A percentile compares a stretch with the other conserved stretches of the same genome.
Evolutionary conservation across 2,329 filamentous ascomycete genomes (phyloP).

Genomic region (Pestalotiopsis sp.): DNA sequence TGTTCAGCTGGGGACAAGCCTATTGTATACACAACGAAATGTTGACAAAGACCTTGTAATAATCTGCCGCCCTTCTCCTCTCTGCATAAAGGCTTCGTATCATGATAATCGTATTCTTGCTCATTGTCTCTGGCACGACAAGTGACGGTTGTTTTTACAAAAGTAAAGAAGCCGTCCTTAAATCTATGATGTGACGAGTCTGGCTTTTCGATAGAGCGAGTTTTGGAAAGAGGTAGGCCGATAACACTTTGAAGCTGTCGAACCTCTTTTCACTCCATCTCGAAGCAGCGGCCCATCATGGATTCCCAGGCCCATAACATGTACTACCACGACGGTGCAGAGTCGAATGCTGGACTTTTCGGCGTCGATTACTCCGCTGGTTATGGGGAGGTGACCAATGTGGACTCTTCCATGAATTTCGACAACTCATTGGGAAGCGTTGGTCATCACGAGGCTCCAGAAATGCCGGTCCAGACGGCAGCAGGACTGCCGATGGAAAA

Average conservation of each 20-base stretch:
- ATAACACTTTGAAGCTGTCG: background rate
- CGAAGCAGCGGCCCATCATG: background rate
- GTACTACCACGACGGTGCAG: background rate
- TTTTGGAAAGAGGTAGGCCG: background rate
- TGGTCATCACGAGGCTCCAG: background rate
- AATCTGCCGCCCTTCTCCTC: background rate
- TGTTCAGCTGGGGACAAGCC: too few relatives aligned
- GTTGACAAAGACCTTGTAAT: background rate
- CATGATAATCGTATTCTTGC: background rate
- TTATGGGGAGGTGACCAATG: background rate
- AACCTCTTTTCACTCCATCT: background rate
- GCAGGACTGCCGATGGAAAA: background rate
- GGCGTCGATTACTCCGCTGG: background rate
- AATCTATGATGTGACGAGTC: background rate
- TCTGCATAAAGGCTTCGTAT: background rate
- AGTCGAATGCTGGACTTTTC: background rate
- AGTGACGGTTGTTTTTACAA: background rate
- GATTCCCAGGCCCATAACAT: background rate
- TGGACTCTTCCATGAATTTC: background rate
- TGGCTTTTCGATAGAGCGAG: background rate
- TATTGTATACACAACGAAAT: background rate
- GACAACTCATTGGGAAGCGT: background rate
- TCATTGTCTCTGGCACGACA: background rate
- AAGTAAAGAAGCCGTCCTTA: background rate
- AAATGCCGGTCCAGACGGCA: background rate